Conservation (phyloP, 2,329 filamentous ascomycete species). For the Ceratocystis lukuohia region DNA sequence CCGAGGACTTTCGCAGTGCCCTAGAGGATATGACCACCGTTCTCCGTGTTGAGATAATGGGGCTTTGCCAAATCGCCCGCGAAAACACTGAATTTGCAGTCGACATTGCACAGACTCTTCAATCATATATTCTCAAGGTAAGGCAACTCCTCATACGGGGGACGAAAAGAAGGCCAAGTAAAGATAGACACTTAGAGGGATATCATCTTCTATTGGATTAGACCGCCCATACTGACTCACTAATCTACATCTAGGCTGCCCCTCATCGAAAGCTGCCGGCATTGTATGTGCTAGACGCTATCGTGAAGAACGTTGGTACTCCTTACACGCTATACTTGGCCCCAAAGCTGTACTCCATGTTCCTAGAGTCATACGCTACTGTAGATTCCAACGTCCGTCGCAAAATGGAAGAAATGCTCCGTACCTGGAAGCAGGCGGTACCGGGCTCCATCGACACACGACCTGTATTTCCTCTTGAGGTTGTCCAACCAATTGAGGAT, state of each 20-base stretch:
- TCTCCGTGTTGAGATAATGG: slow-evolving; percentile 90
- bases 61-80: slow-evolving; percentile 90
- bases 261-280: slow-evolving; percentile 84
- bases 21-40: slow-evolving; percentile 84
- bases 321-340: slow-evolving; percentile 94
- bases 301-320: slow-evolving; percentile 96
- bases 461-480: slow-evolving; percentile 78
- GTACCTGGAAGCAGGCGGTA: slow-evolving; percentile 95
- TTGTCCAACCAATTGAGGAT: slow-evolving; percentile 84
- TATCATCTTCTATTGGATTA: neutral
- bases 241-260: slow-evolving; percentile 48
- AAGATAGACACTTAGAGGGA: neutral
- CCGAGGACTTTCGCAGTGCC: slow-evolving; percentile 86
- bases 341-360: slow-evolving; percentile 80
- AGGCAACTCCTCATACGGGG: slow-evolving; percentile 28
- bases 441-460: slow-evolving; percentile 85
- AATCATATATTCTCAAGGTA: slow-evolving; percentile 92
- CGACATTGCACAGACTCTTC: slow-evolving; percentile 77
- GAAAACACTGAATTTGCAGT: slow-evolving; percentile 94
- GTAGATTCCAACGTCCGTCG: slow-evolving; percentile 71
- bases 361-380: slow-evolving; percentile 90
- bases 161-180: neutral
- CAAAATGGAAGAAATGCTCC: slow-evolving; percentile 94
- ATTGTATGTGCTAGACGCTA: slow-evolving; percentile 94
- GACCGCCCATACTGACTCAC: neutral